Conservation (phyloP, 2,329 filamentous ascomycete genomes). For the Madurella fahalii region DNA sequence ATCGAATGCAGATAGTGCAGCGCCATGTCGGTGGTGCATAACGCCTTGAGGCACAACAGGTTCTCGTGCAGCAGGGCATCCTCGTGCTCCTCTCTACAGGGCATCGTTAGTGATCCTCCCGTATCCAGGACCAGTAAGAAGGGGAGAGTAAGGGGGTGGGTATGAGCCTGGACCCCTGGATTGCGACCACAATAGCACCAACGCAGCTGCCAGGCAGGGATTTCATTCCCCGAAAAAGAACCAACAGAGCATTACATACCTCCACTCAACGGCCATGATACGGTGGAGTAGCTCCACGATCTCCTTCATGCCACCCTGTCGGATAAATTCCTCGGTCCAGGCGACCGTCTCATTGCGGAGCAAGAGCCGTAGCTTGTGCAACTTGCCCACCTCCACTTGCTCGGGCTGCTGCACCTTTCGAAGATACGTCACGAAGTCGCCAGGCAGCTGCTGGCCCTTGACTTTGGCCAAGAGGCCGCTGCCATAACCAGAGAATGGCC, state of each 20-base stretch:
- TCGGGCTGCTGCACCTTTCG: conserved; percentile 77
- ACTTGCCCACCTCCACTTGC: conserved; percentile 83
- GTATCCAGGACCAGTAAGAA: neutral
- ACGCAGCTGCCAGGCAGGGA: conserved; percentile 1
- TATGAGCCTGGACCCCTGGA: neutral
- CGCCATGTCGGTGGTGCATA: conserved; percentile 86
- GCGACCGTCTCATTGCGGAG: conserved; percentile 91
- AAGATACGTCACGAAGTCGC: conserved; percentile 83
- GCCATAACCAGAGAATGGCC: conserved; percentile 31
- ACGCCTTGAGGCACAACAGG: conserved; percentile 85
- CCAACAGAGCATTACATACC: conserved; percentile 48
- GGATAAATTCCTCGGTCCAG: conserved; percentile 92
- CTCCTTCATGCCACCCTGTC: conserved; percentile 86
- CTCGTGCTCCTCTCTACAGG: conserved; percentile 81
- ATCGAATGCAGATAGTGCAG: conserved; percentile 77
- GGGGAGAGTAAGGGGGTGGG: neutral
- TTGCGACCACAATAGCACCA: conserved; percentile 1
- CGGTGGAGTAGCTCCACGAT: conserved; percentile 81
- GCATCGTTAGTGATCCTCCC: conserved; percentile 17
- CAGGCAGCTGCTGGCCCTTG: conserved; percentile 69
- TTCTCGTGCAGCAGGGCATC: conserved; percentile 89
- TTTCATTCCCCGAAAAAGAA: conserved; percentile 8
- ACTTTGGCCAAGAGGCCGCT: conserved; percentile 60
- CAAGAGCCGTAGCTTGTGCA: conserved; percentile 87
- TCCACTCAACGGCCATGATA: conserved; percentile 96